Base-by-base conservation (phyloP, 2,329 filamentous ascomycete species). In the Chrysosporium keratinophilum region DNA sequence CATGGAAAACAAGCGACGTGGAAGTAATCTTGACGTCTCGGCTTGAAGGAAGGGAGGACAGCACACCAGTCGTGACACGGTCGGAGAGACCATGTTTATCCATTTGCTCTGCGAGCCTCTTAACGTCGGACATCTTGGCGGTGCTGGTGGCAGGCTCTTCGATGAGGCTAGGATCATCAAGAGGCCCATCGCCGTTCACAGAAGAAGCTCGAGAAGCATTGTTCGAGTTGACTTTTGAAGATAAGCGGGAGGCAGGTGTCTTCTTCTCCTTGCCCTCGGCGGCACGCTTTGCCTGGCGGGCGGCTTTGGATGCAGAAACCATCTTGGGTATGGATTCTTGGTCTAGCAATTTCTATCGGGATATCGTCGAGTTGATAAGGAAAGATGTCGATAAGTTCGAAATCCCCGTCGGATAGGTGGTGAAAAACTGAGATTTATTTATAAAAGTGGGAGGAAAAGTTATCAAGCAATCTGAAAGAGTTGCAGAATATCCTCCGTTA, bases 1-100 rank as follows among this genome's bases (percentile, higher is more conserved):
- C 93, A 79, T 98, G 94, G 82, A 98, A 98, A 60, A 96, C 91
- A 63, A 98, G 78, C 59, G 87, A 95, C 65, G 84, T 81, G 54
- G 89, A 95, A 61, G 85, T 95, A 71, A 98, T 93, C 79, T 98
- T 98, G 72, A 95, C 88, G 73, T 98, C 93, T 74, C 88, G 86
- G 76, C 87, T 94, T 62, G 87, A 78, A 59, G 80, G 73, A 59
- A 91, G 82, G 43, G 93, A 98, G 37, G 90, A 79, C 58, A 98
- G 78, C 54, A 98, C 93, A 81, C 93, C 93, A 57, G 93, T 98
- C 57, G 94, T 98, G 71, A 98, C 93, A 72, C 93, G 87, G 74
- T 98, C 93, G 12, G 93, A 97, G 61, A 98, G 79, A 67, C 93
- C 93, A 69, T 95, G 82, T 76, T 95, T 87, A 76, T 98, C 93